Percentiles rank a stretch among this genome's conserved stretches.
phyloP scores from a whole-genome alignment of 495 filamentous ascomycete genomes.

The Delitschia confertaspora region DNA sequence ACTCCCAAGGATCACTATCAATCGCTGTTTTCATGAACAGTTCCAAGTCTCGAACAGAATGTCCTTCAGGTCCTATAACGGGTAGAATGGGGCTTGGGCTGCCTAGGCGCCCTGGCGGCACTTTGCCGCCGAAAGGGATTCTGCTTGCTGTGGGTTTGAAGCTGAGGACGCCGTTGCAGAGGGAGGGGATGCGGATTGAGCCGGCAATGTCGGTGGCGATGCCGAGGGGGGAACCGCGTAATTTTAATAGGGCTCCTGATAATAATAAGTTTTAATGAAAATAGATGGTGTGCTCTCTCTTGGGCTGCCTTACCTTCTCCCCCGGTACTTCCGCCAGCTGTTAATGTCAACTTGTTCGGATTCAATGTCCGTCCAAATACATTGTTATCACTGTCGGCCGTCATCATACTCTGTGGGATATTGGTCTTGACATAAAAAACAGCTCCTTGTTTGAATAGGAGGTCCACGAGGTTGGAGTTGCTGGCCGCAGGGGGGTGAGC shows the following conservation, averaged over 20 bases:
- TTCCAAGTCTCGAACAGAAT: constrained; percentile 40
- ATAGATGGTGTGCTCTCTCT: too few species aligned
- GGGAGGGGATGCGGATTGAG: constrained; percentile 31
- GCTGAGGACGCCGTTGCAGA: constrained; percentile 29
- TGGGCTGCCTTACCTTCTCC: too few species aligned
- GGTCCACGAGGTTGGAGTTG: constrained; percentile 43
- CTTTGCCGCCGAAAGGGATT: constrained; percentile 31
- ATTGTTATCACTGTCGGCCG: constrained; percentile 29
- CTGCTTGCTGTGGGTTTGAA: constrained; percentile 29
- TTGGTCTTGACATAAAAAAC: constrained; percentile 62
- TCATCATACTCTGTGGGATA: constrained; percentile 39
- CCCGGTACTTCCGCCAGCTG: constrained; percentile 25
- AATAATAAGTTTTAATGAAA: too few species aligned
- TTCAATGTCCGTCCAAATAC: constrained; percentile 29
- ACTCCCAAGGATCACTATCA: constrained; percentile 39
- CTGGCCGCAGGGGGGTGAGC: constrained; percentile 40
- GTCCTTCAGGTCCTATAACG: constrained; percentile 45
- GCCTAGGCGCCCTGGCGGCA: constrained; percentile 23
- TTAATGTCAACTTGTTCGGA: constrained; percentile 22
- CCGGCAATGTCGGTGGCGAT: constrained; percentile 27
- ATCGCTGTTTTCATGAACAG: constrained; percentile 46
- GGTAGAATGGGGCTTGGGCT: constrained; percentile 35
- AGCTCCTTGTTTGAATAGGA: constrained; percentile 41
- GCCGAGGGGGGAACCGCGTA: constrained; percentile 24
- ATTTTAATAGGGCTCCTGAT: constrained; percentile 15